phyloP scores from a whole-genome alignment of 140 eudicot genomes.

The Senecio squalidus region DNA sequence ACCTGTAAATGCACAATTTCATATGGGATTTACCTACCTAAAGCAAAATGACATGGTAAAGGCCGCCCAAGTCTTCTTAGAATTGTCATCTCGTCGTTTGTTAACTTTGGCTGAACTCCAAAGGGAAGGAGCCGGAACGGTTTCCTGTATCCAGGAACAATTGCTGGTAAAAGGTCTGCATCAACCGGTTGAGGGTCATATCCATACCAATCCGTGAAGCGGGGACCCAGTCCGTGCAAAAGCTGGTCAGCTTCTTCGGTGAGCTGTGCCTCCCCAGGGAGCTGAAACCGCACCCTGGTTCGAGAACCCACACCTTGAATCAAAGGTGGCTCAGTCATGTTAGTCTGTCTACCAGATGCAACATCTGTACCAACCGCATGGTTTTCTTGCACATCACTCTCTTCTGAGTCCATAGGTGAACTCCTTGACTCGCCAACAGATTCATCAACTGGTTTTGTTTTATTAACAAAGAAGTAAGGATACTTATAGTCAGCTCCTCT shows the following conservation, averaged over 20 bases:
- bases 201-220: constrained; percentile 95
- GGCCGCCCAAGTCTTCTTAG: constrained; percentile 86
- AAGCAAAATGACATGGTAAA: constrained; percentile 86
- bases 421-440: constrained; percentile 34
- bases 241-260: constrained; percentile 78
- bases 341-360: constrained; percentile 20
- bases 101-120: constrained; percentile 74
- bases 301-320: constrained; percentile 84
- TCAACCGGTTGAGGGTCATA: constrained; percentile 94
- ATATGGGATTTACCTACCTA: constrained; percentile 42
- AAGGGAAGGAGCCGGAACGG: constrained; percentile 95
- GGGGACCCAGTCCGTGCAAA: constrained; percentile 88
- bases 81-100: constrained; percentile 89
- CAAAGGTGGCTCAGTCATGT: constrained; percentile 47
- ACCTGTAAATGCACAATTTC: background rate
- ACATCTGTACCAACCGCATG: constrained; percentile 14
- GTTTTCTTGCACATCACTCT: constrained; percentile 20
- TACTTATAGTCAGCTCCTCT: constrained; percentile 83
- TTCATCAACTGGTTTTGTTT: constrained; percentile 23
- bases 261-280: constrained; percentile 86
- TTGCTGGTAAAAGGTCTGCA: constrained; percentile 94
- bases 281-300: constrained; percentile 73
- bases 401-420: constrained; percentile 17
- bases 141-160: constrained; percentile 64
- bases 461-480: constrained; percentile 65